Conservation (phyloP, 345 rosid genomes). For the Psidium guajava region DNA sequence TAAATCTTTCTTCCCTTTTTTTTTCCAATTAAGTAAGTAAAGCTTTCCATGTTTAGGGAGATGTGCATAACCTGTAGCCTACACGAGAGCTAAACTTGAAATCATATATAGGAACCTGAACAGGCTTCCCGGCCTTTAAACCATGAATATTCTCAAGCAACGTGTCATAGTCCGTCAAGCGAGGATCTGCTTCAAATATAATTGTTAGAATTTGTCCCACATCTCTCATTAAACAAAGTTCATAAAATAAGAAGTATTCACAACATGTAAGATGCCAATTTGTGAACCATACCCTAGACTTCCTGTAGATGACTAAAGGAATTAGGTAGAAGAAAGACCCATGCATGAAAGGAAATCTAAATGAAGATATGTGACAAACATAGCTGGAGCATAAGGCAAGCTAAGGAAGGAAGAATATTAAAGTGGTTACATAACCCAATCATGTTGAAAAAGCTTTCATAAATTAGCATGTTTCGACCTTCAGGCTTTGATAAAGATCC, state of each 20-base stretch:
- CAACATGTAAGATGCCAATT: background rate
- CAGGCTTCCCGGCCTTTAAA: constrained; percentile 74
- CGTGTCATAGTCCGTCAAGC: constrained; percentile 87
- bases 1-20: background rate
- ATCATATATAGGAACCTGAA: constrained; percentile 86
- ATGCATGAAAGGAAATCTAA: background rate
- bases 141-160: constrained; percentile 82
- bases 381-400: background rate
- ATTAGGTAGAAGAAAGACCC: background rate
- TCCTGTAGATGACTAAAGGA: background rate
- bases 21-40: background rate
- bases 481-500: background rate
- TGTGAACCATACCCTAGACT: background rate
- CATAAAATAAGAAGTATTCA: background rate
- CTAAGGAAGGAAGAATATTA: background rate
- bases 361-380: background rate
- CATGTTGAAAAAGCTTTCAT: background rate
- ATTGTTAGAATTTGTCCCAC: background rate
- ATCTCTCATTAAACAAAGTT: background rate
- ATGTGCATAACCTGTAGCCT: constrained; percentile 58
- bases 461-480: background rate
- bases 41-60: background rate
- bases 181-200: constrained; percentile 59
- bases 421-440: background rate
- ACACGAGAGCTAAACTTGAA: constrained; percentile 85